Base-by-base conservation (phyloP, 805 yeast species). In the Starmerella lactis-condensi region DNA sequence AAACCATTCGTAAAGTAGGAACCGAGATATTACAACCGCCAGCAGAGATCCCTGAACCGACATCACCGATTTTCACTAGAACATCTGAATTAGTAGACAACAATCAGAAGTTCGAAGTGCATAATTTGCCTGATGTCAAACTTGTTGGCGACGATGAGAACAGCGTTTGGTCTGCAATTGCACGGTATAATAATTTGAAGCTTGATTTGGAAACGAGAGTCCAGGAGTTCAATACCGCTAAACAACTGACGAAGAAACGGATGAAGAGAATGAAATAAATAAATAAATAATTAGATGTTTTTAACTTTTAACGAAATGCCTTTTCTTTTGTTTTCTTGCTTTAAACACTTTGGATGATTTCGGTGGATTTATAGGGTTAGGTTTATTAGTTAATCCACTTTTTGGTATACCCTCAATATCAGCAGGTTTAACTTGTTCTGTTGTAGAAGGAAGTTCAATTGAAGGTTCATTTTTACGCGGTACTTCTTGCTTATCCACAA, bases 151-250 rank as follows among this genome's bases (percentile, higher is more conserved):
- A 44, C 24, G 26, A 34, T 2, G 35, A 29, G 21, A 43, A 44
- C 15, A 39, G 44, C 6, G 41, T 44, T 4, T 44, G 48, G 48
- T 24, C 38, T 1, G 46, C 37, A 6, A 26, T 44, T 5, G 42
- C 39, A 35, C 29, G 34, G 18, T 30, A 25, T 18, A 35, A 31
- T 17, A 22, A 30, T 19, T 30, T 31, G 22, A 23, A 21, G n/a
- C 37, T 34, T 16, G 34, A 31, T 30, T 26, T 24, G 2, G 14
- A 26, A 4, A 8, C 19, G 6, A 22, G 24, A 17, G 39, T 35
- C 24, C 32, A 36, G 28, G 42, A 35, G 30, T 36, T 24, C 22
- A 12, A 29, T 10, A 31, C 37, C 5, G 34, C 42, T 5, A 36
- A 36, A 25, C 34, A 39, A 5, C 42, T 33, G 12, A 33, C 42